Evolutionary conservation across 371 early-diverging fungal species (phyloP), one percentile per base, ranked within the genome.

Genomic region (Cladochytrium tenue): DNA sequence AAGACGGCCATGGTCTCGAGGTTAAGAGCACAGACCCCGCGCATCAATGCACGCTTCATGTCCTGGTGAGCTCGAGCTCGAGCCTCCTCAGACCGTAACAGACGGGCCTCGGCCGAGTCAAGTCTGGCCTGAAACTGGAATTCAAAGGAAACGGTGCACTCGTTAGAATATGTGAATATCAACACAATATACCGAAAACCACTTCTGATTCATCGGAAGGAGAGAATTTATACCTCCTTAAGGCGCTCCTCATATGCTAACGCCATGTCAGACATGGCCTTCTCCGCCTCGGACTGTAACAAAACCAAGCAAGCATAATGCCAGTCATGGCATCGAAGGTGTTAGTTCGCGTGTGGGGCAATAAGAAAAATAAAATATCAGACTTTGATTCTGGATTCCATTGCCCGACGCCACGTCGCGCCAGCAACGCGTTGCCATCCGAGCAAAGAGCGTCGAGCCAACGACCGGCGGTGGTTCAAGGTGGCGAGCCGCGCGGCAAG

Each of bases 1-100:
- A 79, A 74, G 50, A 76, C 74, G 34, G 58, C 62, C 79, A 79
- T 75, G 25, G 79, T 76, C 53, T 79, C 79, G 76, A 79, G 75
- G 58, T 79, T 79, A 13, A 79, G 57, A 3, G 79, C 79, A 58
- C 79, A 79, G 0, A 79, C 76, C 13, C 79, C 79, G 1, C 79
- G 60, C 76, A 79, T 72, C 25, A 79, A 68, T 1, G 79, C 79
- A 56, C 72, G 72, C 66, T 76, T 79, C 74, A 79, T 74, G 17
- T 79, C 76, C 50, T 68, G 68, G 27, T 76, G 74, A 20, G 71
- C 70, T 34, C 62, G 58, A 25, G 66, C 36, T 3, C 72, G 64
- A 30, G 68, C 67, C 1, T n/a, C 23, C 33, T 78, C 75, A 30
- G 61, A 65, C 28, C 53, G 57, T 17, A 43, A 15, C 43, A 78